Evolutionary conservation across 176 grass and related monocot species (phyloP), one percentile per base, ranked within the genome.

Genomic region (Luzula sylvatica): DNA sequence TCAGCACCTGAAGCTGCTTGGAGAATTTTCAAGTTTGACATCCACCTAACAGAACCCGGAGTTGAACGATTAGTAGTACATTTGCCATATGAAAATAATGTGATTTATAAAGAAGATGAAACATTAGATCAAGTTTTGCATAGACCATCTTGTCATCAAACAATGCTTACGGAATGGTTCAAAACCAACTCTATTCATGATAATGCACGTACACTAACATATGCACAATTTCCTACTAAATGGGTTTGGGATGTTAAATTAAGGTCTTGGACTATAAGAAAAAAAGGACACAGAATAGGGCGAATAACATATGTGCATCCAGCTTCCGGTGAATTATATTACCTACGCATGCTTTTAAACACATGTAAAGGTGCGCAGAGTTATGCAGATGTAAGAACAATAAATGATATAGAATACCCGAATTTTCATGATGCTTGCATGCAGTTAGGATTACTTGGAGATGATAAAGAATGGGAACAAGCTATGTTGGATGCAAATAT

Each of bases 271-370:
- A 2, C 5, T n/a, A n/a, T n/a, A n/a, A n/a, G n/a, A n/a, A n/a
- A n/a, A n/a, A n/a, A n/a, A 13, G 5, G 26, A 0, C 5, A 0
- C 0, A 29, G 30, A 1, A 7, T 72, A 3, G 69, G 57, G 0
- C 16, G 30, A 3, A 1, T 73, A 0, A 3, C 8, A 0, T 65
- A 64, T 15, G 41, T 59, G 0, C 14, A 50, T 14, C 67, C 40
- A 1, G 14, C 2, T 1, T 16, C 27, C 4, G 57, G 57, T 0
- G 69, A 73, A 1, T 1, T 23, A 0, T 71, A 38, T 14, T 62
- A 72, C 28, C 2, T 72, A 0, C 17, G 68, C 0, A 73, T 73
- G n/a, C n/a, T n/a, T n/a, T n/a, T n/a, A n/a, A n/a, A n/a, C n/a
- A n/a, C n/a, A n/a, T n/a, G n/a, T n/a, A n/a, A n/a, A n/a, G n/a